Conservation (phyloP, 164 flowering plant species). For the Annona cherimola region DNA sequence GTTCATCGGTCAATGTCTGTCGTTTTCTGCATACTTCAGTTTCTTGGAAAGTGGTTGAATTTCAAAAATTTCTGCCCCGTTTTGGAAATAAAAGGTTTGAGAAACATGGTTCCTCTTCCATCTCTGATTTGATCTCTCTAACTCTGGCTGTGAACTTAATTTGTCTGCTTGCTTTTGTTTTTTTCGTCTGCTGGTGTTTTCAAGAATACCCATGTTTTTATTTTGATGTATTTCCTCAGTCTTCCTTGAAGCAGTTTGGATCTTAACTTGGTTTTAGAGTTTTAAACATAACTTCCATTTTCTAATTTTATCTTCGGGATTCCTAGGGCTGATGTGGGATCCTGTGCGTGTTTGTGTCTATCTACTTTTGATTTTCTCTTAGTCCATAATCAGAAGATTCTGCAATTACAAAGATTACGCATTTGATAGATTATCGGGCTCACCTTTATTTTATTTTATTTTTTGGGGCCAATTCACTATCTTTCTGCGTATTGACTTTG, state of each 20-base stretch:
- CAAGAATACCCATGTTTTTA: not conserved
- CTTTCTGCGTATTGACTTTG: not conserved
- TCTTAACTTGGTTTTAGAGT: no score
- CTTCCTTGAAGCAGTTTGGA: not conserved
- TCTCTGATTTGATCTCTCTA: not conserved
- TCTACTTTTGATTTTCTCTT: not conserved
- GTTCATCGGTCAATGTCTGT: slow-evolving; percentile 3
- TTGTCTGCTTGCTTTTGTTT: not conserved
- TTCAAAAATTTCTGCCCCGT: not conserved
- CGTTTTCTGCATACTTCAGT: slow-evolving; percentile 1
- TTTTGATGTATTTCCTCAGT: not conserved
- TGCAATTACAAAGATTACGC: no score
- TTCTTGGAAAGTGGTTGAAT: not conserved
- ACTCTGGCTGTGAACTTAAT: not conserved
- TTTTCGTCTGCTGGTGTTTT: not conserved
- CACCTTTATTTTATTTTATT: not conserved
- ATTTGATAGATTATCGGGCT: no score
- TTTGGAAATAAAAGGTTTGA: not conserved
- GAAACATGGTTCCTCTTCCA: not conserved
- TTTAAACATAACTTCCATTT: no score
- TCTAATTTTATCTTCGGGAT: no score
- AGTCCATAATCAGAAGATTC: not conserved
- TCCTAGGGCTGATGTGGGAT: no score
- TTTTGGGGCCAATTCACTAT: not conserved
- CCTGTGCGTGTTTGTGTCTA: not conserved